phyloP scores from a whole-genome alignment of 345 rosid genomes.

The Passiflora organensis region DNA sequence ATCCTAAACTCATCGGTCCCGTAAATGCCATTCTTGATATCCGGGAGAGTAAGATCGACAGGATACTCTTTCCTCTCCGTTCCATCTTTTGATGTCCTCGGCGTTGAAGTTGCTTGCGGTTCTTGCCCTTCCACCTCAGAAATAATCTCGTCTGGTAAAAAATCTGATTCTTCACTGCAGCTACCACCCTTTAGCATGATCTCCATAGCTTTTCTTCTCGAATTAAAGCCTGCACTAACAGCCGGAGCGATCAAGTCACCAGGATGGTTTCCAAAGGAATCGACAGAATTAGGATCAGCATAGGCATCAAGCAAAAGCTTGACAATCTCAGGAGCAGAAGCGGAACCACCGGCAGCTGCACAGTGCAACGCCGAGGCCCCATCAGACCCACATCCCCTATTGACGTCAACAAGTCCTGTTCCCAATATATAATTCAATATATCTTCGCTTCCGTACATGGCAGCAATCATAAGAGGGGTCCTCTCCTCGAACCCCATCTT shows the following conservation, averaged over 20 bases:
- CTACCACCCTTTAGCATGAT: slow-evolving; percentile 38
- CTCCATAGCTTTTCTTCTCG: slow-evolving; percentile 53
- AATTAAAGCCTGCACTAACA: slow-evolving; percentile 31
- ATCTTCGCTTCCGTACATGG: slow-evolving; percentile 76
- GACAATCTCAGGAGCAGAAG: slow-evolving; percentile 48
- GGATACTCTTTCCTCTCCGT: slow-evolving; percentile 84
- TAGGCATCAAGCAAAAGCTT: slow-evolving; percentile 56
- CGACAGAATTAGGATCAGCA: slow-evolving; percentile 53
- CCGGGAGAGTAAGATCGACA: slow-evolving; percentile 72
- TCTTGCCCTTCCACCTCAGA: slow-evolving; percentile 30
- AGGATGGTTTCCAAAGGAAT: slow-evolving; percentile 58
- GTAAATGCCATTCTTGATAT: slow-evolving; percentile 74
- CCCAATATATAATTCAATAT: slow-evolving; percentile 48
- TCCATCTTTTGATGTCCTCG: slow-evolving; percentile 34
- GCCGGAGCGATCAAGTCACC: slow-evolving; percentile 43
- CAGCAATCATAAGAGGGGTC: slow-evolving; percentile 84
- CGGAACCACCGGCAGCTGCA: slow-evolving; percentile 69
- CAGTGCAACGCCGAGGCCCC: slow-evolving; percentile 81
- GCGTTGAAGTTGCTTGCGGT: slow-evolving; percentile 33
- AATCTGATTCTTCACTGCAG: slow-evolving; percentile 22
- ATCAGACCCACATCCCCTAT: slow-evolving; percentile 59
- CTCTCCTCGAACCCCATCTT: slow-evolving; percentile 71
- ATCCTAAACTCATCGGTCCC: slow-evolving; percentile 91
- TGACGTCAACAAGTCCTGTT: slow-evolving; percentile 52
- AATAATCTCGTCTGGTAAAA: slow-evolving; percentile 21